phyloP scores from a whole-genome alignment of 78 protist genomes.

The slime mould (Dictyostelium discoideum) region DNA sequence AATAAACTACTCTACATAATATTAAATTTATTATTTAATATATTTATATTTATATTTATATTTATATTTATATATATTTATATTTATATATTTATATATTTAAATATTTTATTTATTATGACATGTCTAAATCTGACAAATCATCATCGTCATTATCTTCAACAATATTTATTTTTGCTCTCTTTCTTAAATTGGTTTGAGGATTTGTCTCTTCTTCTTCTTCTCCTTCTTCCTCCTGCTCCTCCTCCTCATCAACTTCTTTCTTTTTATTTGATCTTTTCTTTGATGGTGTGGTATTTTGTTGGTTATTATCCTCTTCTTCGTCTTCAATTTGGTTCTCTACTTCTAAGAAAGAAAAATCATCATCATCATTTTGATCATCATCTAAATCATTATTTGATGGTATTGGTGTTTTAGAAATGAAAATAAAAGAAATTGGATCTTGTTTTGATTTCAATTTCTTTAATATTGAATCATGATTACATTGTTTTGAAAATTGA shows the following conservation, averaged over 20 bases:
- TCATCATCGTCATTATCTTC: constrained; percentile 9
- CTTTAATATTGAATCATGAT: background rate
- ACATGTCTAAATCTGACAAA: constrained; percentile 3
- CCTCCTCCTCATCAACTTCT: background rate
- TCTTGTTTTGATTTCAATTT: background rate
- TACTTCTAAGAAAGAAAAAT: constrained; percentile 33
- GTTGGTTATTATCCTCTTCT: background rate
- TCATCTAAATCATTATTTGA: background rate
- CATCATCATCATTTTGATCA: background rate
- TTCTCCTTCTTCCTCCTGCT: background rate
- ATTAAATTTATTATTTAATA: no score
- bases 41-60: background rate
- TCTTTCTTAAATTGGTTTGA: background rate
- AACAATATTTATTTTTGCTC: background rate
- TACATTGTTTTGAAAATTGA: background rate
- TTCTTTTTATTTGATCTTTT: background rate
- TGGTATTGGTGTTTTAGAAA: background rate
- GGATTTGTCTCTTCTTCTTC: constrained; percentile 12
- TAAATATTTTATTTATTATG: background rate
- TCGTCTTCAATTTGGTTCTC: background rate
- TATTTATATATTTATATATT: no score
- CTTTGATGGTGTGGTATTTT: background rate
- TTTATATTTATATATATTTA: background rate
- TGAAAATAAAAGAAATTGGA: constrained; percentile 14
- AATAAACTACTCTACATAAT: no score